Conservation (phyloP, 352 stramenopile species). For the Phytopythium sindhum region DNA sequence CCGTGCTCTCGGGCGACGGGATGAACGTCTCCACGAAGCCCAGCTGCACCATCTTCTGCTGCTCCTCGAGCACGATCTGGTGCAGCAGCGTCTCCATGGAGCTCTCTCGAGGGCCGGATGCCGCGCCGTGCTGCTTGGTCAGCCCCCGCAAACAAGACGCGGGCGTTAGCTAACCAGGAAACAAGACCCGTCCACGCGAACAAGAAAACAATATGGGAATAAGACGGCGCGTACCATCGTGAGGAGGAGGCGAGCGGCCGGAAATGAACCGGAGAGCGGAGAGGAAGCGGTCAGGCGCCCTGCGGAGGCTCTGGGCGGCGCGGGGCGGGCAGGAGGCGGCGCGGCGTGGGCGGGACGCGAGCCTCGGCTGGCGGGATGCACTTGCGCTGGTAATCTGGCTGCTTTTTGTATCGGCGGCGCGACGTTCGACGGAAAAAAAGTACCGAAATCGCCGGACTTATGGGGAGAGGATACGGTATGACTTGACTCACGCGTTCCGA, state of each 20-base stretch:
- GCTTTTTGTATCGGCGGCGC: neutral
- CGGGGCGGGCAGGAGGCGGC: neutral
- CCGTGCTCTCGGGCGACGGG: constrained; percentile 56
- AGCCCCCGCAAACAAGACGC: neutral
- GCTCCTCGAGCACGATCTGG: constrained; percentile 83
- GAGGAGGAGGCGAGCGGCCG: neutral
- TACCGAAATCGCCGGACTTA: neutral
- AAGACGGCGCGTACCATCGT: neutral
- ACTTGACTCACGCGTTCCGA: neutral
- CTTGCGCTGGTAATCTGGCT: no score
- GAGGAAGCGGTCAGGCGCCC: neutral
- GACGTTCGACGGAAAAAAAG: constrained; percentile 6
- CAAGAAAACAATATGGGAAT: neutral
- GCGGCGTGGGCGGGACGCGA: neutral
- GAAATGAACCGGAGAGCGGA: neutral
- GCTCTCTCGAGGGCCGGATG: constrained; percentile 27
- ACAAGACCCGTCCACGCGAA: neutral
- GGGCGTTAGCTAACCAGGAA: neutral
- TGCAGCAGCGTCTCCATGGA: constrained; percentile 80
- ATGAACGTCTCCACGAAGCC: constrained; percentile 84
- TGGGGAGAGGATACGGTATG: neutral
- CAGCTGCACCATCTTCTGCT: constrained; percentile 82
- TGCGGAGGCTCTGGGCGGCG: neutral
- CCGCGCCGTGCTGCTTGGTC: constrained; percentile 20
- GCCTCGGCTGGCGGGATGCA: no score